Evolutionary conservation across 208 protist genomes (phyloP), one percentile per base, ranked within the genome.

Genomic region (Angomonas ambiguus): DNA sequence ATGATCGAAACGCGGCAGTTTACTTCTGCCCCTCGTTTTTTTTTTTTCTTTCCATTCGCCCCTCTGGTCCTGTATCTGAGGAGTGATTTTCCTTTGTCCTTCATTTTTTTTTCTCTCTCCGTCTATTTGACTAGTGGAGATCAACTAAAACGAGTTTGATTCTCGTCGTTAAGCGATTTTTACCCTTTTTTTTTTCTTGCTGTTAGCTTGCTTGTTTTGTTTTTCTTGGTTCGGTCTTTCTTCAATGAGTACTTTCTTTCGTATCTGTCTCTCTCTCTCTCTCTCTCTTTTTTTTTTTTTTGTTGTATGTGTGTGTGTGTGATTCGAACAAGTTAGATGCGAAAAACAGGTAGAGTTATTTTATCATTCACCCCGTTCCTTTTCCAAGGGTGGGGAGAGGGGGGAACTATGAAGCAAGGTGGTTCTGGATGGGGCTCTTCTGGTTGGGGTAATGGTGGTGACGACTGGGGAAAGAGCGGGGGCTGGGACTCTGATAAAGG

Each of bases 371-470:
- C 68, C 22, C 71, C 63, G 18, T 53, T 69, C 8, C 28, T 77
- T 0, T 62, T 82, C 60, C 82, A 88, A 58, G 88, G 88, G 1
- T 89, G 88, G 85, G 88, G 88, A 6, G 69, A 65, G 33, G 62
- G 60, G 0, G 71, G 69, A 25, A 27, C 71, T 42, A 72, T 34
- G n/a, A 18, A 48, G 38, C 27, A 38, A 27, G 51, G 49, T 8
- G 72, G 42, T 31, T 42, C 28, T 27, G 66, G n/a, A 18, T 20
- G 25, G 34, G 34, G 5, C 34, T 66, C 34, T 41, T 24, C 24
- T 6, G 56, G 58, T 6, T 30, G 71, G n/a, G 62, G 63, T 4
- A 45, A 59, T 28, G 35, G 41, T 35, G 56, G 66, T 27, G 64
- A 42, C 16, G 68, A 69, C 33, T 74, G 74, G 69, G 33, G 69